Base-by-base conservation (phyloP, 2,329 filamentous ascomycete species). In the Cercospora janseana region DNA sequence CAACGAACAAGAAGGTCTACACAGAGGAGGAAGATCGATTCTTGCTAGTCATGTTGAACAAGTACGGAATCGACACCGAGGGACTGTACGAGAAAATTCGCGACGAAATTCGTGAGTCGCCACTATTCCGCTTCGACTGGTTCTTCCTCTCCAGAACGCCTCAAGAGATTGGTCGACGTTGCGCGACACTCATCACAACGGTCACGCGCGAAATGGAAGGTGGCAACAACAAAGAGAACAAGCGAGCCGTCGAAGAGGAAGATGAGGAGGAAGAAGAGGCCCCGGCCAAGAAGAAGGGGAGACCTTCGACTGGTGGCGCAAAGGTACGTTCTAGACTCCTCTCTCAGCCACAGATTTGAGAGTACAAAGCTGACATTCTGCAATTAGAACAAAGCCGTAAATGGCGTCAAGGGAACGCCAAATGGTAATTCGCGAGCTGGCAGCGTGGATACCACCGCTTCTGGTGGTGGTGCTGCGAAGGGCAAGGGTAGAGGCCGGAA, bases 1-100 rank as follows among this genome's bases (percentile, higher is more conserved):
- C 93, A 2, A 98, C 94, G 7, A 98, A 98, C 80, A 98, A 98
- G 76, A 98, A 98, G 75, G 91, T 98, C 1, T 98, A 98, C 69
- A 97, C 91, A 0, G 94, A 98, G 68, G 93, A 98, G 67, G 93
- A 98, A 69, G 93, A 98, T 67, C 83, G 93, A 3, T 98, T 98
- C 72, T 72, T 98, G 45, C 79, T 98, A 26, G 92, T 98, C 42
- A 86, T 96, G 72, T 79, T 98, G 4, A 90, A 98, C 72, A 88
- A 86, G 69, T 87, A 90, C 62, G 93, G 94, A 5, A 84, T 98
- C 27, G 94, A 98, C 66, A 86, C 87, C 1, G 92, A 97, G 63
- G 82, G 82, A 26, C 80, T 98, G 56, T 94, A 93, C 68, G 93
- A 98, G 62, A 85, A 84, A 68, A 95, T 98, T 66, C 86, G 93